These are phyloP conservation scores for Diaporthe helianthi DNA, from an alignment of 2,329 filamentous ascomycete species.

Conservation along the genomic window DNA sequence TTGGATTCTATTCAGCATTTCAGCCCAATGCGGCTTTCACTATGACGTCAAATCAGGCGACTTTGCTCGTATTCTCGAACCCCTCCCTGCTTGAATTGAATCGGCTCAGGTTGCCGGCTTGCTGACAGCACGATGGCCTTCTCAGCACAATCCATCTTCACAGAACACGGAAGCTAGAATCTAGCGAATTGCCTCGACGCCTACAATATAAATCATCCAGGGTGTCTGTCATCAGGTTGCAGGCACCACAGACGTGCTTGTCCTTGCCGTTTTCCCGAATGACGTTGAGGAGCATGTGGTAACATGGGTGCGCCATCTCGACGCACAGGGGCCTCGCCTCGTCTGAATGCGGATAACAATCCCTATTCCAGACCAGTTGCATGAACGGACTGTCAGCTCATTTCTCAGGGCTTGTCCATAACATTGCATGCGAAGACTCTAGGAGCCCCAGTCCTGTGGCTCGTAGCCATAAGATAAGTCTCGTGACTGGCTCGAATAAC, in stretches of 20 bases:
- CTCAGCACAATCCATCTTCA: conserved; percentile 75
- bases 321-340: conserved; percentile 84
- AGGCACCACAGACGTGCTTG: conserved; percentile 54
- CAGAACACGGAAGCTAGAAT: conserved; percentile 50
- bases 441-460: conserved; percentile 63
- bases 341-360: conserved; percentile 84
- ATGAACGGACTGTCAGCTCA: conserved; percentile 69
- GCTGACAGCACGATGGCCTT: conserved; percentile 73
- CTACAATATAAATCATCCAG: conserved; percentile 52
- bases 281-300: conserved; percentile 79
- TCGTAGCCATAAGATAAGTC: conserved; percentile 8
- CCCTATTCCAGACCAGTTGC: conserved; percentile 53
- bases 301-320: conserved; percentile 75
- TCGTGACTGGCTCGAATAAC: conserved; percentile 52
- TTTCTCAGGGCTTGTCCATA: conserved; percentile 79
- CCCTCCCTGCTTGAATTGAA: conserved; percentile 71
- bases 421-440: conserved; percentile 76
- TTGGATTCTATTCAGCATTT: neutral
- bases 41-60: neutral
- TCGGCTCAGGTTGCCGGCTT: conserved; percentile 72
- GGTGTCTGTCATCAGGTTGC: conserved; percentile 36
- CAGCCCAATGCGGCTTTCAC: neutral
- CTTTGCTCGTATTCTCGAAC: neutral
- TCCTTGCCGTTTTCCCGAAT: conserved; percentile 74
- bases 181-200: conserved; percentile 66